Evolutionary conservation across 208 protist species (phyloP).

Genomic region (Phytomonas sp.): DNA sequence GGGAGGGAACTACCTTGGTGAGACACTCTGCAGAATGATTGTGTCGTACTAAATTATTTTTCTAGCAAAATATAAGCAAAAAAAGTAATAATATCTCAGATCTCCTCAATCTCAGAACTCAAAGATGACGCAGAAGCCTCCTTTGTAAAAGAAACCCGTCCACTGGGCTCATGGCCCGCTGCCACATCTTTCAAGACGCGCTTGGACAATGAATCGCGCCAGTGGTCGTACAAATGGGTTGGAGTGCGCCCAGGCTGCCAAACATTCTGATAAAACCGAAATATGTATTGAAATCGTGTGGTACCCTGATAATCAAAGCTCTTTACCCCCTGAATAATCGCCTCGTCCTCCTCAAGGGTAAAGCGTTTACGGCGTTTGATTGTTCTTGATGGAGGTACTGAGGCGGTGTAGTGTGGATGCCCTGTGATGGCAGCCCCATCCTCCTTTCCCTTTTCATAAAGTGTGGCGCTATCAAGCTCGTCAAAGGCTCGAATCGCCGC

Average conservation of each 20-base stretch:
- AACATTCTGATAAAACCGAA: constrained; percentile 39
- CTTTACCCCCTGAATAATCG: constrained; percentile 68
- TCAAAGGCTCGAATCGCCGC: background rate
- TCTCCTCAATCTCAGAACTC: constrained; percentile 24
- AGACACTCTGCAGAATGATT: background rate
- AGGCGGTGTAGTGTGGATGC: background rate
- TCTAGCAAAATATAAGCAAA: background rate
- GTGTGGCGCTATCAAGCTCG: background rate
- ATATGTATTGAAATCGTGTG: constrained; percentile 55
- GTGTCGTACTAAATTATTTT: background rate
- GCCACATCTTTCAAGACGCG: constrained; percentile 21
- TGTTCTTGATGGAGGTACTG: background rate
- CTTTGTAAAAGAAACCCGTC: background rate
- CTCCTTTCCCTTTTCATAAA: background rate
- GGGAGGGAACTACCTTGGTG: background rate
- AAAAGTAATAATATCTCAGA: constrained; percentile 9
- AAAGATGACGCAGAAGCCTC: constrained; percentile 1
- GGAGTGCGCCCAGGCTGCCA: constrained; percentile 56
- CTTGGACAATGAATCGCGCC: constrained; percentile 55
- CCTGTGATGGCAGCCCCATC: background rate
- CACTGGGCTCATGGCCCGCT: constrained; percentile 1
- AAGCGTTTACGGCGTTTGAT: constrained; percentile 37
- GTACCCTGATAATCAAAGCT: constrained; percentile 33
- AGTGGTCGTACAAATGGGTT: constrained; percentile 74
- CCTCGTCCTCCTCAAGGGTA: constrained; percentile 53